A percentile compares a stretch with the other conserved stretches of the same genome.
Evolutionary conservation across 495 filamentous ascomycete genomes (phyloP).

Genomic region (Aspergillus panamensis): DNA sequence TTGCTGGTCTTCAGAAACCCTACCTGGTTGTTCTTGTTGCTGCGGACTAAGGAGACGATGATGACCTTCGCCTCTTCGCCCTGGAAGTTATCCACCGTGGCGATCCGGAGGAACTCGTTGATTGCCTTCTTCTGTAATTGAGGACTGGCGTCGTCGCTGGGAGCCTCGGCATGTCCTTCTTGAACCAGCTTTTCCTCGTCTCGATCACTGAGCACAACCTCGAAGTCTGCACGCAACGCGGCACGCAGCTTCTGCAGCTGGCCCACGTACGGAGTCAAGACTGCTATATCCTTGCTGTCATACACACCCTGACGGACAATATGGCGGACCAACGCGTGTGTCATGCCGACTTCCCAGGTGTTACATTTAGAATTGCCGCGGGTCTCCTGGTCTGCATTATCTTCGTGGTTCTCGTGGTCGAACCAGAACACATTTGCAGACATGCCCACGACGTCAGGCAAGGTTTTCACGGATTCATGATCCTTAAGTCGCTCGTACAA

Average conservation of each 20-base stretch:
- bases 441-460: conserved; percentile 64
- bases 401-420: conserved; percentile 60
- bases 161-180: conserved; percentile 40
- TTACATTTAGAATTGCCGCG: conserved; percentile 61
- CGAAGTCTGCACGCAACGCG: conserved; percentile 48
- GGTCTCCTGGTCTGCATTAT: conserved; percentile 33
- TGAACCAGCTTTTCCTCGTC: conserved; percentile 60
- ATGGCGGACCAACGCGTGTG: conserved; percentile 62
- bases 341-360: conserved; percentile 64
- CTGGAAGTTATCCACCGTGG: conserved; percentile 82
- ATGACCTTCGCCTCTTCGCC: conserved; percentile 79
- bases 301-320: conserved; percentile 69
- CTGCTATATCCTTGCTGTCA: conserved; percentile 63
- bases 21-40: conserved; percentile 56
- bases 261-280: conserved; percentile 72
- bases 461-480: conserved; percentile 41
- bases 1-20: conserved; percentile 75
- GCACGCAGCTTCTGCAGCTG: conserved; percentile 62
- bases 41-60: conserved; percentile 73
- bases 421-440: conserved; percentile 68
- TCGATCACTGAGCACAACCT: conserved; percentile 64
- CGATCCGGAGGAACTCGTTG: conserved; percentile 50
- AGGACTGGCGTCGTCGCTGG: neutral
- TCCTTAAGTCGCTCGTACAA: conserved; percentile 65
- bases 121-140: neutral